phyloP scores from a whole-genome alignment of 2,329 filamentous ascomycete genomes.

The Elsinoe fawcettii region DNA sequence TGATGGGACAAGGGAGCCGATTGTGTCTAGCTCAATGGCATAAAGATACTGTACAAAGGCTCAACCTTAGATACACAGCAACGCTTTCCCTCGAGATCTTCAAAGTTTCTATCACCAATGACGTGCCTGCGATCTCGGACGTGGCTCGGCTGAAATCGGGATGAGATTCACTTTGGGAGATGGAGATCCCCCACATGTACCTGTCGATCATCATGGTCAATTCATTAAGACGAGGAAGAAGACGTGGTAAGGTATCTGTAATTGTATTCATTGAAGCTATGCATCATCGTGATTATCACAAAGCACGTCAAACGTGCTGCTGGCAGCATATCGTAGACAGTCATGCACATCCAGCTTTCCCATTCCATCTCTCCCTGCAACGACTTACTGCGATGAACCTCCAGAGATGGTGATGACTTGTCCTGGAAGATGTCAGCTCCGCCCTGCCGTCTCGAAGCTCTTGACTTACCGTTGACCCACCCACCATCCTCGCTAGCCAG shows the following conservation, averaged over 20 bases:
- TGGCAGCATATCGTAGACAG: background rate
- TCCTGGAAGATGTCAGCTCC: constrained; percentile 24
- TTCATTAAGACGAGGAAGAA: background rate
- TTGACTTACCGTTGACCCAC: constrained; percentile 32
- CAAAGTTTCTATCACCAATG: background rate
- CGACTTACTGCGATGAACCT: constrained; percentile 32
- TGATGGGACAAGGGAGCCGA: background rate
- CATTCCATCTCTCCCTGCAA: background rate
- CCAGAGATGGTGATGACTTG: constrained; percentile 39
- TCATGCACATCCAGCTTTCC: background rate
- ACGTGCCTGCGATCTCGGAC: constrained; percentile 11
- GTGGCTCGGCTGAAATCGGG: constrained; percentile 4
- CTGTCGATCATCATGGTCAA: background rate
- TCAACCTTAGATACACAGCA: background rate
- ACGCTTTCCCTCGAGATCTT: background rate
- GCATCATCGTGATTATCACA: background rate
- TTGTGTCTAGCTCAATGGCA: background rate
- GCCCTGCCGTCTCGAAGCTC: background rate
- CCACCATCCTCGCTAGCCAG: constrained; percentile 32
- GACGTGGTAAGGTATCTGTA: background rate
- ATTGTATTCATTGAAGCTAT: background rate
- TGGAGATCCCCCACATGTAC: constrained; percentile 6
- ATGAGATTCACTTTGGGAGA: constrained; percentile 2
- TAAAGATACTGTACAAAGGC: background rate
- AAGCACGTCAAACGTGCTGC: background rate